Base-by-base conservation (phyloP, 768 basidiomycete genomes). In the Daedaleopsis nitida region DNA sequence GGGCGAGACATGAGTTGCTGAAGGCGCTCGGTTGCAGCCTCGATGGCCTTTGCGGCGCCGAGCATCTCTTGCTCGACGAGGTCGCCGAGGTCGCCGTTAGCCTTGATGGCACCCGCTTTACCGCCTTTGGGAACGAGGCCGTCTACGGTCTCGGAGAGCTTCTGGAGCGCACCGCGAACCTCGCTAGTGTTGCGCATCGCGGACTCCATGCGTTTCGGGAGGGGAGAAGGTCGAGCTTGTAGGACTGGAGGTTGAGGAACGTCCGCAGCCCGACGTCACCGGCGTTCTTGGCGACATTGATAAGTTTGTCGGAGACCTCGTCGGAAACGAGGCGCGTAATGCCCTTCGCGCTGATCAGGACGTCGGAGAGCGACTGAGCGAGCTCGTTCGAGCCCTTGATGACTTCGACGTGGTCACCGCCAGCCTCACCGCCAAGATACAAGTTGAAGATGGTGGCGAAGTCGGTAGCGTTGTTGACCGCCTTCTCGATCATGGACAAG, bases 381-480 rank as follows among this genome's bases (percentile, higher is more conserved):
- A 98, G 87, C 70, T 96, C 95, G 76, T 98, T 98, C 62, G 96
- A 94, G 52, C 90, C 87, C 76, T 97, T 97, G 81, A 99, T 98
- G 58, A 98, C 97, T 53, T 97, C 94, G 63, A 99, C 97, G 71
- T 98, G 87, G 55, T 97, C 93, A 10, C 96, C 97, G 35, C 96
- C 96, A 47, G 79, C 79, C 65, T 96, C 94, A 23, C 89, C 89
- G 62, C 87, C 83, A 21, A 98, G 83, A 75, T 92, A 93, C 11
- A 97, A 85, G 72, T 94, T 94, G 79, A 94, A 98, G 59, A 94
- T 82, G 17, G 91, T 92, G 11, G 96, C 97, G 69, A 99, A 98
- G 70, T 99, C 96, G 50, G 88, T 98, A 16, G 96, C 94, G 68
- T 91, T 96, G 73, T 92, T 96, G 72, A 90, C 78, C 1, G 94